A percentile compares a stretch with the other conserved stretches of the same genome.
These are phyloP conservation scores for Dendrobium huoshanense DNA, from an alignment of 106 monocot species.

Conservation along the genomic window DNA sequence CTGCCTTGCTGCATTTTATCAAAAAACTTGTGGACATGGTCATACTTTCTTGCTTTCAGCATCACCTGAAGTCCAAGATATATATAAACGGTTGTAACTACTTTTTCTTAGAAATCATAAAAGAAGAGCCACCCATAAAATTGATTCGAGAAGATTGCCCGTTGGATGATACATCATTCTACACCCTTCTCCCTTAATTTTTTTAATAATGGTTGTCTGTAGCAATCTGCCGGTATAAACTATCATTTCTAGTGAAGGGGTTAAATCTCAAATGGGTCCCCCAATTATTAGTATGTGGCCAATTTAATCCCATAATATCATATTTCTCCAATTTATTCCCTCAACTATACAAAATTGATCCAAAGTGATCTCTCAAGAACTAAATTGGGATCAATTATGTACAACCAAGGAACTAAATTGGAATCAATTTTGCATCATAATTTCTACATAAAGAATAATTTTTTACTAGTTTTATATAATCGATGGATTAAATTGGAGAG, in stretches of 20 bases:
- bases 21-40: slow-evolving; percentile 68
- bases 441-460: too few species aligned
- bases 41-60: slow-evolving; percentile 84
- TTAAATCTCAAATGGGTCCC: too few species aligned
- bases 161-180: not conserved
- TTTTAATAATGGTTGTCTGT: not conserved
- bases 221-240: not conserved
- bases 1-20: slow-evolving; percentile 80
- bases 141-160: not conserved
- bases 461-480: too few species aligned
- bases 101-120: not conserved
- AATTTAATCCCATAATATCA: too few species aligned
- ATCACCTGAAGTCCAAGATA: slow-evolving; percentile 72
- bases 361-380: too few species aligned
- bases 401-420: too few species aligned
- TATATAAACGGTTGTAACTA: not conserved
- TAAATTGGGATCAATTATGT: too few species aligned
- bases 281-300: too few species aligned
- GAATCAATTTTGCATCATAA: too few species aligned
- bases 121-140: not conserved
- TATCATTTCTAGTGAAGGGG: not conserved
- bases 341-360: too few species aligned
- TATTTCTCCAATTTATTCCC: too few species aligned
- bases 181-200: not conserved
- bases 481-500: too few species aligned